Evolutionary conservation across 2,329 filamentous ascomycete species (phyloP), one percentile per base, ranked within the genome.

Genomic region (Sporothrix euskadiensis): DNA sequence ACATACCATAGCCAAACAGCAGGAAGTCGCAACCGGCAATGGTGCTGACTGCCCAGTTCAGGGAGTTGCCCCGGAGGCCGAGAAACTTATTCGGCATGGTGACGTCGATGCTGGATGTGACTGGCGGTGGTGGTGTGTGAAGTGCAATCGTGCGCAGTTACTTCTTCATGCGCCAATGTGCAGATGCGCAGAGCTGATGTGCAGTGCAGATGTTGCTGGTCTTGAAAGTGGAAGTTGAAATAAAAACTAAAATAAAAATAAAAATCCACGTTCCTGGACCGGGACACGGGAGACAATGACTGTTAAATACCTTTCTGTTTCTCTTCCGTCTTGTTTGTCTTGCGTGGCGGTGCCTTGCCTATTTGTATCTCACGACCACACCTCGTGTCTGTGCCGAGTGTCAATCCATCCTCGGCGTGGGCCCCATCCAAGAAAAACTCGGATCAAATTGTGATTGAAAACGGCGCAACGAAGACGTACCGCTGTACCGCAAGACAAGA

Each of bases 21-120:
- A 92, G 83, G 79, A 93, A 93, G 81, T 93, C 91, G 69, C 90
- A 88, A 78, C 91, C 91, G 73, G 91, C 91, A 78, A 93, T 87
- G n/a, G 89, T 82, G 75, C 89, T 89, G 77, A 94, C 88, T 71
- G 90, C 90, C 80, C 88, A 86, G 83, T 91, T 92, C 76, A 93
- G 88, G 80, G 82, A 81, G 47, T 86, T 83, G 83, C 91, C 91
- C 72, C 85, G 85, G 75, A 93, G 86, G 80, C 91, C 91, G 77
- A 91, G 88, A 78, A 87, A 92, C 74, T 80, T 83, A 57, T 65
- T 70, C 30, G 16, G 30, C 66, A 69, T 69, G 32, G 32, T 69
- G 49, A 14, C 32, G 32, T 32, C 56, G n/a, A n/a, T 19, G 32
- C 3, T 39, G 35, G n/a, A 12, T 22, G 32, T 8, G 30, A n/a